Evolutionary conservation across 1,139 yeast species (phyloP), one percentile per base, ranked within the genome.

Genomic region (Yamadazyma diospyri): DNA sequence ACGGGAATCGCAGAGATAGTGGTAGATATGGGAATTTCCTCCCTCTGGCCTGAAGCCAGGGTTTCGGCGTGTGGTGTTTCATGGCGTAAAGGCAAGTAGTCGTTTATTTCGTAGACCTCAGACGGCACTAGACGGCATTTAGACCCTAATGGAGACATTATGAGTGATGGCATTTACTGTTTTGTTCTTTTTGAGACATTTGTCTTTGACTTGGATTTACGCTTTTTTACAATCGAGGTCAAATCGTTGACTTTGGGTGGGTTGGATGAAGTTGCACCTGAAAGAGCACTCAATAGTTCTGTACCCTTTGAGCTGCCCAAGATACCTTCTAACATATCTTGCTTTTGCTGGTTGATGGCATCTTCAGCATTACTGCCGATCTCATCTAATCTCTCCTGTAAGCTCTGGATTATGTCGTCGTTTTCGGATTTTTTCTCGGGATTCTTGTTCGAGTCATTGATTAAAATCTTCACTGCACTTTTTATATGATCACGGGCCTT

Each of bases 391-490:
- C 76, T 54, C n/a, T 62, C 69, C 38, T 69, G 63, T 55, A 81
- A 65, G 40, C 80, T 86, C 30, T 60, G 60, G 16, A 78, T 53
- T 39, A 80, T 57, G 20, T 70, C 81, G 2, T 63, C 58, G 40
- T 77, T 79, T 7, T 70, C 70, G 16, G 59, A 61, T 13, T 43
- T 44, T 20, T 57, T 58, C 22, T 65, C 61, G 0, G 50, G 48
- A 38, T 61, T 64, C 12, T 29, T 31, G 5, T 38, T 39, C 21
- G 50, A 51, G 43, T 79, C 67, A 26, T 51, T 51, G 47, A 76
- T 67, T 22, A 85, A 78, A 10, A 83, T 71, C 18, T 70, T 72
- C 15, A 86, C 69, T 1, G 95, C 87, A 33, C 61, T 53, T 36
- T 67, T 58, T 64, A 81, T 69, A 38, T 81, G 78, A 22, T 64